These are phyloP conservation scores for Penicillium steckii DNA, from an alignment of 495 filamentous ascomycete genomes.

Conservation along the genomic window DNA sequence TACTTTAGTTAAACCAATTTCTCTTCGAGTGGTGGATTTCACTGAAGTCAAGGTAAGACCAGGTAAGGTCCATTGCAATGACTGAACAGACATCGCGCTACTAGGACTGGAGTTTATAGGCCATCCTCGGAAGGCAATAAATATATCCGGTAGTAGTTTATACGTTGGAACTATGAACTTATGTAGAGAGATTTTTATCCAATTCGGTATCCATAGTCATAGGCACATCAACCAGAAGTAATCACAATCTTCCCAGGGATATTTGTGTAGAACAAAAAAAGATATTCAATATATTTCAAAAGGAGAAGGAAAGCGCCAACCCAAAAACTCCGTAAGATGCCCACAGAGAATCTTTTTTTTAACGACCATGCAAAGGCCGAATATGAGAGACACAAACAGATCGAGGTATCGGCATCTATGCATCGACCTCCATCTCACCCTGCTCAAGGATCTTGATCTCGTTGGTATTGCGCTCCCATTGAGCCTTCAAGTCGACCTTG, in stretches of 20 bases:
- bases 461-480: conserved; percentile 42
- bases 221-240: conserved; percentile 35
- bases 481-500: conserved; percentile 69
- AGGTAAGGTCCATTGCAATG: conserved; percentile 59
- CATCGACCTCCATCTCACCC: conserved; percentile 43
- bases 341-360: conserved; percentile 32
- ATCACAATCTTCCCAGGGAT: conserved; percentile 18
- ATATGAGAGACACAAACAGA: conserved; percentile 18
- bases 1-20: conserved; percentile 41
- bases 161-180: neutral
- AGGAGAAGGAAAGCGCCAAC: conserved; percentile 32
- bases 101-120: no score
- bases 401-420: conserved; percentile 19
- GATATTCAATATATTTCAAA: conserved; percentile 25
- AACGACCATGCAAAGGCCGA: conserved; percentile 13
- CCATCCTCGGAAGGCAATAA: no score
- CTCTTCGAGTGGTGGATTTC: conserved; percentile 20
- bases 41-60: conserved; percentile 57
- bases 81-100: conserved; percentile 36
- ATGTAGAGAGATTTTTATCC: conserved; percentile 22
- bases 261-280: conserved; percentile 19
- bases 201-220: conserved; percentile 36
- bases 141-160: conserved; percentile 29
- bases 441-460: conserved; percentile 43
- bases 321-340: conserved; percentile 40